Evolutionary conservation across 2,329 filamentous ascomycete species (phyloP).

Genomic region (Emergomyces pasteurianus): DNA sequence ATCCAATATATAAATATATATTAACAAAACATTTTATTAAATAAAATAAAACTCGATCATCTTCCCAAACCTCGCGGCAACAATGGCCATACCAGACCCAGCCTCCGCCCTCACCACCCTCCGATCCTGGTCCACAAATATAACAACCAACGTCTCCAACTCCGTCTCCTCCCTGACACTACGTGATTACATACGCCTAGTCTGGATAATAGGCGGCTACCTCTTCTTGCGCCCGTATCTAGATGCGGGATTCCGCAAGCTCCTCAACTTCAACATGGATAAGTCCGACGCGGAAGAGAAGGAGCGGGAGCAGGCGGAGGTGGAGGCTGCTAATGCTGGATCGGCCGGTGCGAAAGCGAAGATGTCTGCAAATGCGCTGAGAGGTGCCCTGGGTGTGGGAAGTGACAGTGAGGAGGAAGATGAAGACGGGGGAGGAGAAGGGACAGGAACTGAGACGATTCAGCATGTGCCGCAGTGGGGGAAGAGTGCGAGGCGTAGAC

Average conservation of each 20-base stretch:
- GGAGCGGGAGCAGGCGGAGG: slow-evolving; percentile 37
- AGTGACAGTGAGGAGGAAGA: slow-evolving; percentile 39
- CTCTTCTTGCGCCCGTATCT: slow-evolving; percentile 62
- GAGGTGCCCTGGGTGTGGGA: slow-evolving; percentile 42
- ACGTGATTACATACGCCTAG: slow-evolving; percentile 50
- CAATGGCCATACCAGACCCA: slow-evolving; percentile 20
- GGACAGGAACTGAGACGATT: slow-evolving; percentile 18
- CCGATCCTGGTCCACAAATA: slow-evolving; percentile 17
- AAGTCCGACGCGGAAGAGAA: slow-evolving; percentile 47
- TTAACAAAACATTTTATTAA: not conserved
- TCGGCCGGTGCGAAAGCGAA: slow-evolving; percentile 33
- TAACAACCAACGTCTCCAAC: slow-evolving; percentile 29
- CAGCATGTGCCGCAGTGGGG: slow-evolving; percentile 47
- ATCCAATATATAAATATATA: not conserved
- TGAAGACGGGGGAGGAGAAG: slow-evolving; percentile 24
- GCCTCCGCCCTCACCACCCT: slow-evolving; percentile 15
- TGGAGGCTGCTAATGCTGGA: slow-evolving; percentile 25
- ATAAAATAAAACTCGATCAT: not conserved
- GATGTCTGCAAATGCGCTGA: slow-evolving; percentile 54
- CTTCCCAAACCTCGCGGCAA: slow-evolving; percentile 3
- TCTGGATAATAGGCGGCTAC: slow-evolving; percentile 62
- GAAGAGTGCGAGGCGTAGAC: slow-evolving; percentile 56
- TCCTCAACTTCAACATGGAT: slow-evolving; percentile 29
- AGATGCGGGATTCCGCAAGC: slow-evolving; percentile 52
- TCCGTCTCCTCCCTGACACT: slow-evolving; percentile 34